phyloP scores from a whole-genome alignment of 2,329 filamentous ascomycete genomes.

The Amauroascus verrucosus region DNA sequence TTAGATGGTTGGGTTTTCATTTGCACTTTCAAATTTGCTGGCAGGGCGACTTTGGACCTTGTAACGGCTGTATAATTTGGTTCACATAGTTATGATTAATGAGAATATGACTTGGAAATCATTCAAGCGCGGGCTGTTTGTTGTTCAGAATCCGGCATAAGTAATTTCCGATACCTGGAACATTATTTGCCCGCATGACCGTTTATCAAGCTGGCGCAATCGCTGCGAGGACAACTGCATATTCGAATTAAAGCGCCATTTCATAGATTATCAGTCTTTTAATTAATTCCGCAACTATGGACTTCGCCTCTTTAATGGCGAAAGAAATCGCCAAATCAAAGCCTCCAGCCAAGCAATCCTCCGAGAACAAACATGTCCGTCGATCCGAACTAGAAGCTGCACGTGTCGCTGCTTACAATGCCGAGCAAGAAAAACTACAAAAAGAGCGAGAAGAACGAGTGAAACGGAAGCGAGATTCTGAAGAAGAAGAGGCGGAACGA shows the following conservation, averaged over 20 bases:
- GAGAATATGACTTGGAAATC: not conserved
- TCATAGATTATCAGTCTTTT: conserved; percentile 1
- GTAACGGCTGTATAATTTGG: too few species aligned
- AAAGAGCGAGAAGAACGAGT: conserved; percentile 58
- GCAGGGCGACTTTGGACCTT: too few species aligned
- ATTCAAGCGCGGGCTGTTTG: too few species aligned
- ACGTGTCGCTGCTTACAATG: conserved; percentile 66
- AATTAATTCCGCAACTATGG: conserved; percentile 48
- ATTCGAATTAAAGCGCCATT: not conserved
- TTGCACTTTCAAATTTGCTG: not conserved
- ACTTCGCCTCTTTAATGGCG: conserved; percentile 89
- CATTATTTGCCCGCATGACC: not conserved
- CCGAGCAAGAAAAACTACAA: conserved; percentile 67
- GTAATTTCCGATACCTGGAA: not conserved
- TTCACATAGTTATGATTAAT: too few species aligned
- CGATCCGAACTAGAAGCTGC: conserved; percentile 78
- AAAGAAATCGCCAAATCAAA: conserved; percentile 82
- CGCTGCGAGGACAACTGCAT: too few species aligned
- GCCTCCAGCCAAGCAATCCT: conserved; percentile 33
- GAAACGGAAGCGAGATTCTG: conserved; percentile 73
- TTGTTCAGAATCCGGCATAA: not conserved
- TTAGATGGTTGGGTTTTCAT: not conserved
- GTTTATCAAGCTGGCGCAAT: too few species aligned
- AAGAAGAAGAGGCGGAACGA: conserved; percentile 70
- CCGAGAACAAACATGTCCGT: conserved; percentile 46